phyloP scores from a whole-genome alignment of 139 green algal genomes.

The Chlamydomonas sp. region DNA sequence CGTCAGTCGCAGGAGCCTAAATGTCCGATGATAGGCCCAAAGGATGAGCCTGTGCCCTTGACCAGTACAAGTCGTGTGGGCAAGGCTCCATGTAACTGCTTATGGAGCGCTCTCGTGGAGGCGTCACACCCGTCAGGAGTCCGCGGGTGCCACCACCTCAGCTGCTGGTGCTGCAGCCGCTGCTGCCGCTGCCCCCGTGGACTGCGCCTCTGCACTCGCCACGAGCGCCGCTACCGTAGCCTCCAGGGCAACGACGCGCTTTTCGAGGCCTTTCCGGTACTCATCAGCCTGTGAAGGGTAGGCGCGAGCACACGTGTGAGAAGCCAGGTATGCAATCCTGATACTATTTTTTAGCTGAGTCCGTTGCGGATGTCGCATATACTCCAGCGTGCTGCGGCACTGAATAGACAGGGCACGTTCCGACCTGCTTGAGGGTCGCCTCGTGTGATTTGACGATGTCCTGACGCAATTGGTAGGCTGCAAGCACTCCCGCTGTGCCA shows the following conservation, averaged over 20 bases:
- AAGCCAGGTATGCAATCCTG: too few species aligned
- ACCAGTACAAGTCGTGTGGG: too few species aligned
- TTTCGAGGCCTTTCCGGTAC: conserved; percentile 5
- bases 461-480: conserved; percentile 21
- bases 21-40: too few species aligned
- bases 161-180: not conserved
- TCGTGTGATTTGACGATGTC: conserved; percentile 33
- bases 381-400: too few species aligned
- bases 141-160: not conserved
- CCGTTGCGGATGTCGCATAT: too few species aligned
- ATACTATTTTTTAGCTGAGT: too few species aligned
- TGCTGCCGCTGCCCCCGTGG: not conserved
- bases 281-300: not conserved
- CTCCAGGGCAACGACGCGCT: conserved; percentile 21
- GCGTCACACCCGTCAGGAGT: too few species aligned
- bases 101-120: too few species aligned
- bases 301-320: not conserved
- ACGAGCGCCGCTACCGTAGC: not conserved
- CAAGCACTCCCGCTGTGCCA: conserved; percentile 13
- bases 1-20: too few species aligned
- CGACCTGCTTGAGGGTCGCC: conserved; percentile 8
- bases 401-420: not conserved
- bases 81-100: too few species aligned
- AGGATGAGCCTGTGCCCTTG: too few species aligned
- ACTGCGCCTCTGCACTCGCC: not conserved